Conservation (phyloP, 257 asterid species). For the Capsicum baccatum region DNA sequence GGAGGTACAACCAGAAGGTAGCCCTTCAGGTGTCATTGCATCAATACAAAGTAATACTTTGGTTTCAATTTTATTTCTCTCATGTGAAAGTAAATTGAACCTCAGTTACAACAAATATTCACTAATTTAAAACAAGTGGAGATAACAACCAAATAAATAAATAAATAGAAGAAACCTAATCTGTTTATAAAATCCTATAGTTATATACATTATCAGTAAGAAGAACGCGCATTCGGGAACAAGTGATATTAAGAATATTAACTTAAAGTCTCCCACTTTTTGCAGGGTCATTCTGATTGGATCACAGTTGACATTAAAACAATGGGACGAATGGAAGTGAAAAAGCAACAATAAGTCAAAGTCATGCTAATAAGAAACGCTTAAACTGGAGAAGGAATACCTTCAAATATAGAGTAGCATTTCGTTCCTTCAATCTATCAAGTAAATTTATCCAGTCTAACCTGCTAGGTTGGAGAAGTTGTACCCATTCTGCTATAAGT, state of each 20-base stretch:
- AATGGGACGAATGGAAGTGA: neutral
- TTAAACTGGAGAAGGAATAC: constrained; percentile 40
- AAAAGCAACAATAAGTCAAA: neutral
- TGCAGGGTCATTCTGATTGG: neutral
- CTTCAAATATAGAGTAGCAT: constrained; percentile 58
- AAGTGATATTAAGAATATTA: neutral
- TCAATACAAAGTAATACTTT: no score
- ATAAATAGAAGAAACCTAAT: neutral
- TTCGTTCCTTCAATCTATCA: constrained; percentile 57
- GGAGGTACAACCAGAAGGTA: no score
- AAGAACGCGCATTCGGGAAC: neutral
- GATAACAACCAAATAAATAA: neutral
- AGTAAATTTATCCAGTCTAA: constrained; percentile 81
- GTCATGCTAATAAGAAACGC: neutral
- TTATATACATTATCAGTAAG: neutral
- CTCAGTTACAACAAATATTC: no score
- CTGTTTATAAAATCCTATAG: neutral
- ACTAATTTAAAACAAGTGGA: neutral
- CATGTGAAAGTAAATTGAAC: no score
- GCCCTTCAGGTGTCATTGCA: no score
- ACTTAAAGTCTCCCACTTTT: neutral
- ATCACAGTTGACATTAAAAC: neutral
- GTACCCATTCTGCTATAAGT: constrained; percentile 73
- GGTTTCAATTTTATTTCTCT: no score
- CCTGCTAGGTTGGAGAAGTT: constrained; percentile 77